Base-by-base conservation (phyloP, 768 basidiomycete species). In the Lactarius pseudohatsudake region DNA sequence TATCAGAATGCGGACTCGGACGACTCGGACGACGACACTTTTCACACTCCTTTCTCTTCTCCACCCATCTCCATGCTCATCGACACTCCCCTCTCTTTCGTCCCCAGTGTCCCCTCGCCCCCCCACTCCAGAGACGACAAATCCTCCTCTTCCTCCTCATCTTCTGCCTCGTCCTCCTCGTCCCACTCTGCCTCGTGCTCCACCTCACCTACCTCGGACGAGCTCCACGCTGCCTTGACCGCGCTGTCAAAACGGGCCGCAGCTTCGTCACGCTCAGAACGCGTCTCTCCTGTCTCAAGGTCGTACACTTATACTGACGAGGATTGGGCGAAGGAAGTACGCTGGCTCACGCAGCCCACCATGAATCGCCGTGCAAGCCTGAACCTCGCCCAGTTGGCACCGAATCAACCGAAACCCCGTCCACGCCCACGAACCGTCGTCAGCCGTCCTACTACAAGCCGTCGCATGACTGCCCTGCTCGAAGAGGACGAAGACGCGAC, bases 311-410 rank as follows among this genome's bases (percentile, higher is more conserved):
- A 81, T 72, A 82, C 81, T 4, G 82, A 85, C 71, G 81, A 85
- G 61, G 84, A 88, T 69, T 90, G 87, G 89, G 82, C 85, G 15
- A 84, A 81, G 68, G 88, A 90, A 59, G 83, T 88, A 20, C 81
- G 86, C 40, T 89, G 85, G 86, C 83, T 91, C 36, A 82, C 77
- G 36, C 73, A 78, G 59, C 34, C 57, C 62, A 4, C 28, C 61
- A 45, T 65, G 56, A 71, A 56, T 30, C 64, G 41, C 66, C 69
- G 65, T 34, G 57, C 58, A 1, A 66, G 30, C 50, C 69, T 34
- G 36, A 57, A 59, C 32, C 62, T 57, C 28, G 7, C 61, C 18
- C 63, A 50, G 22, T 36, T 38, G 36, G 36, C 50, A 22, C 40
- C 45, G 36, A 41, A 57, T 10, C 50, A 53, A 26, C 64, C 68